Base-by-base conservation (phyloP, 164 flowering plant species). In the Saururus chinensis region DNA sequence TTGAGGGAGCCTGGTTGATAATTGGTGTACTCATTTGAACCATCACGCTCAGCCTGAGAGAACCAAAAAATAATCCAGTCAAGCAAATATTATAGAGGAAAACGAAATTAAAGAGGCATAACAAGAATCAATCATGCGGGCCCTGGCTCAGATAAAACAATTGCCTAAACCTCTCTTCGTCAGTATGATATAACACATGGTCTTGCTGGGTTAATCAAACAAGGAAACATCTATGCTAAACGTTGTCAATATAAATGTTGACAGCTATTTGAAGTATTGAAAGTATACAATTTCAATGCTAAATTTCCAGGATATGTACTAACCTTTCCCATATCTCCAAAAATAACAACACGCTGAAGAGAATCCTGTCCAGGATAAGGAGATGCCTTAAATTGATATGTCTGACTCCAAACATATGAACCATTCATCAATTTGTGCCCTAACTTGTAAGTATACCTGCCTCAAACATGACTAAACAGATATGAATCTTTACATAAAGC, bases 281-380 rank as follows among this genome's bases (percentile, higher is more conserved):
- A 45, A 8, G 14, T 17, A 12, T 17, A 45, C 4, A 4, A 17
- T 45, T 3, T 45, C 14, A 12, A 45, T 45, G 49, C 25, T 17
- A 24, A 55, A 24, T 9, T 55, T 55, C 58, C 14, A 24, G 49
- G 17, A 45, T 12, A 17, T 45, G 14, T 45, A 17, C 74, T 16
- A 37, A 77, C 84, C 95, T 90, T 90, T 24, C 97, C 97, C 90
- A 83, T 83, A 69, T 90, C 97, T n/a, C 84, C 84, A 69, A 76
- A 80, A 52, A 80, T 76, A 37, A 80, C 61, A 4, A 80, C 75
- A 26, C 82, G 86, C 66, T 90, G 97, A 37, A 87, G 66, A 5
- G 97, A 90, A 60, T 84, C 73, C 67, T 90, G 86, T 7, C 97
- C 97, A 19, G 88, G 95, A 69, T 63, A 85, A 19, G 97, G 97